Conservation (phyloP, 352 stramenopile genomes). For the Pythium biforme region DNA sequence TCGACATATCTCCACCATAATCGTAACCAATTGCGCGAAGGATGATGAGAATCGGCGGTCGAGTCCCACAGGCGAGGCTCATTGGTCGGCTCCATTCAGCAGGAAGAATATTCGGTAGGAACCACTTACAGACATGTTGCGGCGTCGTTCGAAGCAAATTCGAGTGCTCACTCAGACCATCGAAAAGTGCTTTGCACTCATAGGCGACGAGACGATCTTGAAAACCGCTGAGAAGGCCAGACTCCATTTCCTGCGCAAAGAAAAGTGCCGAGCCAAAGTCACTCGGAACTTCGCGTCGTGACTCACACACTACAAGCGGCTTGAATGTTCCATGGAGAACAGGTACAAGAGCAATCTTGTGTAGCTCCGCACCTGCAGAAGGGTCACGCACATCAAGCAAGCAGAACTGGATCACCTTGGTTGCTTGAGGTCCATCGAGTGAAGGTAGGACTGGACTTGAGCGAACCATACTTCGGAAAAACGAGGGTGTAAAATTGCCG, state of each 20-base stretch:
- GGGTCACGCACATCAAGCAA: constrained; percentile 14
- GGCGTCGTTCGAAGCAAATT: constrained; percentile 18
- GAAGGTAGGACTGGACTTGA: constrained; percentile 16
- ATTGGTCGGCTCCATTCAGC: constrained; percentile 5
- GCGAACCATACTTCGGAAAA: constrained; percentile 22
- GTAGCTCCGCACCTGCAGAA: constrained; percentile 9
- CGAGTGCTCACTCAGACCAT: constrained; percentile 4
- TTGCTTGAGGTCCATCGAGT: constrained; percentile 3
- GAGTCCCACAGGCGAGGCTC: constrained; percentile 16
- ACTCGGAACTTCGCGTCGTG: background rate
- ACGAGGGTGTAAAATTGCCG: constrained; percentile 21
- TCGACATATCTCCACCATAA: constrained; percentile 25
- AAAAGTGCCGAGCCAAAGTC: constrained; percentile 11
- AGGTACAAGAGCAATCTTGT: constrained; percentile 18
- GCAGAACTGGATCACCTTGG: constrained; percentile 23
- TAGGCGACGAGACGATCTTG: constrained; percentile 8
- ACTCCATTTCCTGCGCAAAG: constrained; percentile 16
- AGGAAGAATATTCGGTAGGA: constrained; percentile 23
- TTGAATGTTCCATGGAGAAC: constrained; percentile 13
- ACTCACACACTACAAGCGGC: constrained; percentile 4
- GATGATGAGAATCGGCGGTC: background rate
- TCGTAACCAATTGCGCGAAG: constrained; percentile 11
- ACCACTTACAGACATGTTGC: background rate
- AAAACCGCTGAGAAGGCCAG: constrained; percentile 9
- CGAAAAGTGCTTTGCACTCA: constrained; percentile 16